A percentile compares a stretch with the other conserved stretches of the same genome.
phyloP scores from a whole-genome alignment of 2,329 filamentous ascomycete genomes.

The Phialophora chinensis region DNA sequence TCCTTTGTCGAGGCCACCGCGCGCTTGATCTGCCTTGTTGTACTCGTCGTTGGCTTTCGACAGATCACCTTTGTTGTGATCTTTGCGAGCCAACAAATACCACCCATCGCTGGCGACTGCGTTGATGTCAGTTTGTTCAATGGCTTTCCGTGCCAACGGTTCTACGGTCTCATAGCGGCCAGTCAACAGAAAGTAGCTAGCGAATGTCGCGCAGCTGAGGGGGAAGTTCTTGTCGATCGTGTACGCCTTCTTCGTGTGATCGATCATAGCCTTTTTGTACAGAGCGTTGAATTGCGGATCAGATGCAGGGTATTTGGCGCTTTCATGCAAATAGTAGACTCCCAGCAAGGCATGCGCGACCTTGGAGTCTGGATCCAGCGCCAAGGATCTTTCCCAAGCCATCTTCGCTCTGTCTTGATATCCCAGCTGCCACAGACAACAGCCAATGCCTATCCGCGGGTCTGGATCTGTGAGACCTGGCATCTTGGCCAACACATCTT shows the following conservation, averaged over 20 bases:
- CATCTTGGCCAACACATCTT: slow-evolving; percentile 83
- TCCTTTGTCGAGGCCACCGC: slow-evolving; percentile 87
- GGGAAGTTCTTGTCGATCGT: slow-evolving; percentile 91
- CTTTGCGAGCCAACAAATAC: slow-evolving; percentile 91
- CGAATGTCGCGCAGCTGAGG: slow-evolving; percentile 87
- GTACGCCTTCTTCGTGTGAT: slow-evolving; percentile 92
- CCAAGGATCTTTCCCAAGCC: slow-evolving; percentile 87
- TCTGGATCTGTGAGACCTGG: slow-evolving; percentile 90
- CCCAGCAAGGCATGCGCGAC: slow-evolving; percentile 88
- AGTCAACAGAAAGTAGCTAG: slow-evolving; percentile 83
- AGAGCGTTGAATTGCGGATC: slow-evolving; percentile 82
- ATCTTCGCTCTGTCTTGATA: slow-evolving; percentile 89
- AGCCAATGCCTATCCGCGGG: slow-evolving; percentile 92
- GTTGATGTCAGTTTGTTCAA: slow-evolving; percentile 94
- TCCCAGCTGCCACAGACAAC: slow-evolving; percentile 95
- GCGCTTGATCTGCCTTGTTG: slow-evolving; percentile 84
- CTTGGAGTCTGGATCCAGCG: slow-evolving; percentile 76
- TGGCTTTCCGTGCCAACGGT: slow-evolving; percentile 85
- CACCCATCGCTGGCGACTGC: slow-evolving; percentile 96
- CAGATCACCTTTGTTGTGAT: slow-evolving; percentile 79
- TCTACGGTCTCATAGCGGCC: slow-evolving; percentile 84
- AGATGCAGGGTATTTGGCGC: slow-evolving; percentile 79
- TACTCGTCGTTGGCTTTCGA: slow-evolving; percentile 85
- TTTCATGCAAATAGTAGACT: slow-evolving; percentile 86
- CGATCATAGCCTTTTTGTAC: slow-evolving; percentile 92